These are phyloP conservation scores for Graphiopsis chlorocephala DNA, from an alignment of 2,329 filamentous ascomycete genomes.

Conservation along the genomic window DNA sequence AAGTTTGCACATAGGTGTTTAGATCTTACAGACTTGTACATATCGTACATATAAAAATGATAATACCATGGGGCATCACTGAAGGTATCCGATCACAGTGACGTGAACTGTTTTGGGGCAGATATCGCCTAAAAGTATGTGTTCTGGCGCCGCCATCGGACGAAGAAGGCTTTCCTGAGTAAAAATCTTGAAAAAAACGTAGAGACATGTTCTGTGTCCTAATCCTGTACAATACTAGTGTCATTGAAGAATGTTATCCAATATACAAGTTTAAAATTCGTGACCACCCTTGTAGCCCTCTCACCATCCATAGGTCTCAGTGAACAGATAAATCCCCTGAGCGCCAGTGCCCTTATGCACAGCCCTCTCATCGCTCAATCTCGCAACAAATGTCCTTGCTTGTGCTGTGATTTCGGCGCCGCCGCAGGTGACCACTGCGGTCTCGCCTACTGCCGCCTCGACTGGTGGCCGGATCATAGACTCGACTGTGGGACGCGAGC, in stretches of 20 bases:
- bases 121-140: not conserved
- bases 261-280: not conserved
- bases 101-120: not conserved
- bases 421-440: conserved; percentile 62
- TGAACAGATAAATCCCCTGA: conserved; percentile 61
- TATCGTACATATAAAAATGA: not conserved
- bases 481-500: conserved; percentile 53
- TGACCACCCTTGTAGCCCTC: not conserved
- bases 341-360: conserved; percentile 67
- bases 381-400: conserved; percentile 54
- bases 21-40: not conserved
- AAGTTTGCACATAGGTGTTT: not conserved
- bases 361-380: conserved; percentile 61
- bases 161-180: too few relatives aligned
- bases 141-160: not conserved
- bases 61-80: not conserved
- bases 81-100: not conserved
- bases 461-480: conserved; percentile 55
- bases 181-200: too few relatives aligned
- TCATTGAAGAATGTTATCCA: not conserved
- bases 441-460: conserved; percentile 61
- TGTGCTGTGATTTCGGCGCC: conserved; percentile 54
- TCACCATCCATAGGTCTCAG: conserved; percentile 55
- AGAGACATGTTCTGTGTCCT: not conserved
- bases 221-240: not conserved